These are phyloP conservation scores for Lecanicillium sp. DNA, from an alignment of 2,329 filamentous ascomycete species.

Conservation along the genomic window DNA sequence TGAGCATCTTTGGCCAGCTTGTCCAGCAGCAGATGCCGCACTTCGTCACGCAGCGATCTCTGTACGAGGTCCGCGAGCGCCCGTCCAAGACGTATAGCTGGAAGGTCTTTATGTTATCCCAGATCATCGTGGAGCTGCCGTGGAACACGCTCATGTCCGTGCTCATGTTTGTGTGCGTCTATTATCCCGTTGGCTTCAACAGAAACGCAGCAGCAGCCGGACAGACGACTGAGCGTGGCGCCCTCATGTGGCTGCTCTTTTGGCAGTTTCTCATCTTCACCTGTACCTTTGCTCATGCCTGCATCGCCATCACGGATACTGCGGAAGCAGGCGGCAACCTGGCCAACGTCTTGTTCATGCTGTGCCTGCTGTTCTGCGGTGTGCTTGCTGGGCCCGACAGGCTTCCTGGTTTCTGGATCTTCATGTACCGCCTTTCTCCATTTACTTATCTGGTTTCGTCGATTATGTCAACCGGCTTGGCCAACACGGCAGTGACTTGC, in stretches of 20 bases:
- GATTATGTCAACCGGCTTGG: slow-evolving; percentile 63
- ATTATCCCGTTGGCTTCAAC: slow-evolving; percentile 77
- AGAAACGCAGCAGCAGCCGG: slow-evolving; percentile 56
- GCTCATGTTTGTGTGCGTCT: slow-evolving; percentile 76
- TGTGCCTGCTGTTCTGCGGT: slow-evolving; percentile 69
- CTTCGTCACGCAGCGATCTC: slow-evolving; percentile 71
- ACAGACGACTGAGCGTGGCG: slow-evolving; percentile 60
- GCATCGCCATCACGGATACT: slow-evolving; percentile 67
- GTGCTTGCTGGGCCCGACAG: slow-evolving; percentile 57
- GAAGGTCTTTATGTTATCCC: slow-evolving; percentile 77
- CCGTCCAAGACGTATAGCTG: slow-evolving; percentile 80
- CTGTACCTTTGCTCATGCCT: slow-evolving; percentile 71
- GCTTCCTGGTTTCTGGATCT: slow-evolving; percentile 72
- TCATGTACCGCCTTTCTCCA: slow-evolving; percentile 63
- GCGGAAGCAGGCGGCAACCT: slow-evolving; percentile 71
- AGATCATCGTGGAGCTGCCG: slow-evolving; percentile 77
- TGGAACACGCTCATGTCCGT: slow-evolving; percentile 73
- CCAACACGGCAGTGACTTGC: slow-evolving; percentile 58
- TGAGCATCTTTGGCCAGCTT: slow-evolving; percentile 74
- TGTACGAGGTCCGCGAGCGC: slow-evolving; percentile 80
- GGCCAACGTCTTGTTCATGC: slow-evolving; percentile 65
- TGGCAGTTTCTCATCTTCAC: slow-evolving; percentile 72
- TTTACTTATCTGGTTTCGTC: slow-evolving; percentile 75
- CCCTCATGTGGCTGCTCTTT: slow-evolving; percentile 71
- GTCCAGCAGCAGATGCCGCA: slow-evolving; percentile 79